Percentiles rank a stretch among this genome's conserved stretches.
phyloP scores from a whole-genome alignment of 331 rosid species.

The Stylosanthes scabra region DNA sequence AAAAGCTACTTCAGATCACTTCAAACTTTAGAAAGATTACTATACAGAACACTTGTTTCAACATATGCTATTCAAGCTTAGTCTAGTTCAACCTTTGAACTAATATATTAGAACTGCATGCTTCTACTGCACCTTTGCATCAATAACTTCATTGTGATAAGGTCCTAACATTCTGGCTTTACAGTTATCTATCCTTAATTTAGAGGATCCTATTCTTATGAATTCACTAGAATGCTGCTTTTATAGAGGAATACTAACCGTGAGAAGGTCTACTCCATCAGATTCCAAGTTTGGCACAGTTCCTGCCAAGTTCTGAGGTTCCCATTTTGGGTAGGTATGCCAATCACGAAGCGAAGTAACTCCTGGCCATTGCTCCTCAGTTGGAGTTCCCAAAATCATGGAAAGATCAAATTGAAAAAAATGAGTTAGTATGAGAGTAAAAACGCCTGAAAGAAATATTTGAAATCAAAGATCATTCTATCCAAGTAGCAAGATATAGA shows the following conservation, averaged over 20 bases:
- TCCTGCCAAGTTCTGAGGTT: slow-evolving; percentile 74
- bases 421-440: not conserved
- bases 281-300: slow-evolving; percentile 77
- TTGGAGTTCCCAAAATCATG: slow-evolving; percentile 89
- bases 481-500: not conserved
- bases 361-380: slow-evolving; percentile 90
- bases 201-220: no score
- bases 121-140: not conserved
- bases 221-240: not conserved
- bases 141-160: no score
- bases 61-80: not conserved
- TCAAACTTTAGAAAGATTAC: not conserved
- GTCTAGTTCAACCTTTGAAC: not conserved
- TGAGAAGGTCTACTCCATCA: slow-evolving; percentile 84
- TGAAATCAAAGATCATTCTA: not conserved
- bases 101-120: not conserved
- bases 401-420: slow-evolving; percentile 13
- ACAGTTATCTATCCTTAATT: no score
- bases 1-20: slow-evolving; percentile 18
- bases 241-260: slow-evolving; percentile 50
- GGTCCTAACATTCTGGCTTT: no score
- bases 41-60: not conserved
- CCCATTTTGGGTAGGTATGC: slow-evolving; percentile 96
- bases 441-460: not conserved
- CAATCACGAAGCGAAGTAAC: slow-evolving; percentile 86